Percentiles rank a stretch among this genome's conserved stretches.
phyloP scores from a whole-genome alignment of 805 yeast species.

The Candida arabinofermentans region DNA sequence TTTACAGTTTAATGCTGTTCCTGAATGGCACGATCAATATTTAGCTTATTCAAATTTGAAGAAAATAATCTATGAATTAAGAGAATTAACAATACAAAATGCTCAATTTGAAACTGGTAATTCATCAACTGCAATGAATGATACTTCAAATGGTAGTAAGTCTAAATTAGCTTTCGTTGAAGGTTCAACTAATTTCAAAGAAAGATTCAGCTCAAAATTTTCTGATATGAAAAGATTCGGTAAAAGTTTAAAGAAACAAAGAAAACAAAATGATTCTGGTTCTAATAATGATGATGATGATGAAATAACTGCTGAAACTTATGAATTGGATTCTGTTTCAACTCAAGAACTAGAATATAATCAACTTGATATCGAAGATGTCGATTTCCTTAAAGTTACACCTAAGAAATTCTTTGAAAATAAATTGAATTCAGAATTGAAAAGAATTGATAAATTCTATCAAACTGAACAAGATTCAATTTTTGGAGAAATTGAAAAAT shows the following conservation, averaged over 20 bases:
- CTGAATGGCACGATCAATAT: constrained; percentile 48
- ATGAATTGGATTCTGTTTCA: constrained; percentile 14
- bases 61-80: constrained; percentile 52
- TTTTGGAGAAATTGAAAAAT: constrained; percentile 40
- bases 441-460: constrained; percentile 51
- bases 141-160: constrained; percentile 11
- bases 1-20: constrained; percentile 37
- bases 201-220: constrained; percentile 17
- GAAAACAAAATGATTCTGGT: too few species aligned
- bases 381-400: constrained; percentile 27
- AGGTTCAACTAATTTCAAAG: constrained; percentile 9
- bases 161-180: constrained; percentile 14
- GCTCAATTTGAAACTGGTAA: constrained; percentile 13
- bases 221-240: constrained; percentile 6
- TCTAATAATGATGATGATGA: too few species aligned
- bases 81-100: constrained; percentile 28
- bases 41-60: constrained; percentile 47
- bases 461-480: constrained; percentile 42
- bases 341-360: constrained; percentile 2
- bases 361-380: constrained; percentile 8
- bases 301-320: constrained; percentile 14
- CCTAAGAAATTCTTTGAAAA: constrained; percentile 42
- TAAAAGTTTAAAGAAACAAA: constrained; percentile 5
- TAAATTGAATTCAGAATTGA: constrained; percentile 44
- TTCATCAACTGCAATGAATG: constrained; percentile 11